Percentiles rank a stretch among this genome's conserved stretches.
These are phyloP conservation scores for Royoungia palumana DNA, from an alignment of 768 basidiomycete genomes.

Conservation along the genomic window DNA sequence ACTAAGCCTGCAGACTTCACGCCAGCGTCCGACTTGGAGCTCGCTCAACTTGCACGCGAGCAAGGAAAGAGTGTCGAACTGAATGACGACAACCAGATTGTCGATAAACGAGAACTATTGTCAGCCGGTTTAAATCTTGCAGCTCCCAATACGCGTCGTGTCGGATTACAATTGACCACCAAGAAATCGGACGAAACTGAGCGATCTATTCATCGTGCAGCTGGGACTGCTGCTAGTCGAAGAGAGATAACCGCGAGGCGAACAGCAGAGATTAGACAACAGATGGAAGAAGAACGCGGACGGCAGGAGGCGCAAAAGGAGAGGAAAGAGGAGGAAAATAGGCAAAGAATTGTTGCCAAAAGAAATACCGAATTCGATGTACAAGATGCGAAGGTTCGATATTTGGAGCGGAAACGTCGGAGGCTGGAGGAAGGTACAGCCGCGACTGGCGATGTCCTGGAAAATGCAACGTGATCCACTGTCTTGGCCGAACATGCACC, in stretches of 20 bases:
- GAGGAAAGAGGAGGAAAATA: constrained; percentile 59
- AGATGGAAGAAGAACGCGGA: constrained; percentile 73
- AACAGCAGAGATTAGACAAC: constrained; percentile 68
- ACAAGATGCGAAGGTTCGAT: constrained; percentile 70
- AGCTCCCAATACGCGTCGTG: constrained; percentile 70
- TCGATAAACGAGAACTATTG: constrained; percentile 91
- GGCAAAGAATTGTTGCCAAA: constrained; percentile 62
- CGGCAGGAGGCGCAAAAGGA: constrained; percentile 55
- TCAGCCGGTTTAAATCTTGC: constrained; percentile 91
- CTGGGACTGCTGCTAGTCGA: constrained; percentile 76
- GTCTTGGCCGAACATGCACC: background rate
- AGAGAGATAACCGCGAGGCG: constrained; percentile 85
- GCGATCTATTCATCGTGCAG: constrained; percentile 64
- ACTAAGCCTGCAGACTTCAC: constrained; percentile 64
- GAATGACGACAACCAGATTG: constrained; percentile 96
- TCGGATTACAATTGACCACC: constrained; percentile 44
- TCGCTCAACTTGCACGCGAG: constrained; percentile 64
- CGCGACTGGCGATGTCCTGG: background rate
- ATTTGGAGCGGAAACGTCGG: constrained; percentile 74
- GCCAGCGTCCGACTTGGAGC: constrained; percentile 67
- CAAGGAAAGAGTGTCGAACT: constrained; percentile 86
- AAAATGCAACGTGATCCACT: constrained; percentile 10
- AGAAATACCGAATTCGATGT: constrained; percentile 76
- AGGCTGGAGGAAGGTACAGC: constrained; percentile 50
- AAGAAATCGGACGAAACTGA: constrained; percentile 28